A percentile compares a stretch with the other conserved stretches of the same genome.
Conservation (phyloP, 2,329 filamentous ascomycete species). For the Xylariaceae sp. region DNA sequence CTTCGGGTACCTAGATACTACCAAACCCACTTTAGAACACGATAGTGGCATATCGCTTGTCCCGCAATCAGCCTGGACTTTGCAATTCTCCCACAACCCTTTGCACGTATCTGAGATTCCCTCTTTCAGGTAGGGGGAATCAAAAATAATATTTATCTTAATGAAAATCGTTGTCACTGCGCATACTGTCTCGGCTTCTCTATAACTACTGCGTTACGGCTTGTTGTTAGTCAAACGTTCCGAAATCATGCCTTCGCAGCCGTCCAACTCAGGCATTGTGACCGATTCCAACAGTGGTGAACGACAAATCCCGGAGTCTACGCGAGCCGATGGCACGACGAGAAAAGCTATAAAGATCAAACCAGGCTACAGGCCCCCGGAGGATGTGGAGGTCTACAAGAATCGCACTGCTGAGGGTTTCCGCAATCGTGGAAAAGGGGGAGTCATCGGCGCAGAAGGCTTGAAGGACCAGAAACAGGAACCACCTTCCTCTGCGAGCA, state of each 20-base stretch:
- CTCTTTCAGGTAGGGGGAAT: no score
- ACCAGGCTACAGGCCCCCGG: slow-evolving; percentile 87
- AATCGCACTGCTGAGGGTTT: slow-evolving; percentile 84
- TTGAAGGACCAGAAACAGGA: slow-evolving; percentile 46
- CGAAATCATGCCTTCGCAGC: slow-evolving; percentile 41
- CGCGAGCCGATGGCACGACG: slow-evolving; percentile 83
- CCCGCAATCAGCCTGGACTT: background rate
- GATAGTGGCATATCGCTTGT: slow-evolving; percentile 1
- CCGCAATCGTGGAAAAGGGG: slow-evolving; percentile 67
- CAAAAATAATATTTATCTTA: no score
- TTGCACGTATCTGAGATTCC: no score
- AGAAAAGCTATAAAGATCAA: slow-evolving; percentile 91
- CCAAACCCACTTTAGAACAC: background rate
- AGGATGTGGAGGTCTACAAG: slow-evolving; percentile 95
- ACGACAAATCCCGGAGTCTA: slow-evolving; percentile 83
- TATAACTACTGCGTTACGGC: background rate
- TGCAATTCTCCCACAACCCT: no score
- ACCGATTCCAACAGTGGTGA: slow-evolving; percentile 71
- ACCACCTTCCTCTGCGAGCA: slow-evolving; percentile 49
- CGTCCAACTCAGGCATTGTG: slow-evolving; percentile 69
- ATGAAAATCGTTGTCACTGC: no score
- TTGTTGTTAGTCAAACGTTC: background rate
- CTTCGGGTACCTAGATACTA: no score
- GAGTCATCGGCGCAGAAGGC: slow-evolving; percentile 70
- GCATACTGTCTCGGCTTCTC: slow-evolving; percentile 1